Evolutionary conservation across 176 grass and related monocot species (phyloP).

Genomic region (Hordeum marinum): DNA sequence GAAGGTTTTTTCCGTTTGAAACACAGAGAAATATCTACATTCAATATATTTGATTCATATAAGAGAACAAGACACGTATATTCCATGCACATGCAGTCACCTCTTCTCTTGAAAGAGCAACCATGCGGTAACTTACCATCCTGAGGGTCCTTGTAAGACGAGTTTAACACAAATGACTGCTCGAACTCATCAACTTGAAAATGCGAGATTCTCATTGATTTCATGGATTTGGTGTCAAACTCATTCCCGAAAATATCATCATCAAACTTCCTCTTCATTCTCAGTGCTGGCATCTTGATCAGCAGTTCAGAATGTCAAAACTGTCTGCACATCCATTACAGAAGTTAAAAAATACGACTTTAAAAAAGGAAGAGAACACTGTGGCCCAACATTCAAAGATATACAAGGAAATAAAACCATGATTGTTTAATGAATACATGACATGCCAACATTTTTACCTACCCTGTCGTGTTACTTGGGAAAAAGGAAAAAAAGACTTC

Average conservation of each 20-base stretch:
- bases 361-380: conserved; percentile 2
- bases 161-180: conserved; percentile 36
- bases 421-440: not conserved
- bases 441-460: not conserved
- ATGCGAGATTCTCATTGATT: conserved; percentile 33
- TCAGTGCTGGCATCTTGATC: conserved; percentile 66
- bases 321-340: not conserved
- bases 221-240: conserved; percentile 21
- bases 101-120: not conserved
- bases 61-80: not conserved
- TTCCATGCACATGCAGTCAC: not conserved
- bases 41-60: not conserved
- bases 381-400: not conserved
- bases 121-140: conserved; percentile 42
- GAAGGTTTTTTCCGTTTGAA: not conserved
- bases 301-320: not conserved
- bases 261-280: conserved; percentile 55
- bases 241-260: conserved; percentile 28
- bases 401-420: not conserved
- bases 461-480: not conserved
- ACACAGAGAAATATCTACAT: not conserved
- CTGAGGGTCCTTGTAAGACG: conserved; percentile 19
- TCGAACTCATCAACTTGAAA: conserved; percentile 33
- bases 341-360: not conserved
- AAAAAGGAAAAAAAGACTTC: not conserved